These are phyloP conservation scores for Globisporangium iwayamae DNA, from an alignment of 352 stramenopile genomes.

Conservation along the genomic window DNA sequence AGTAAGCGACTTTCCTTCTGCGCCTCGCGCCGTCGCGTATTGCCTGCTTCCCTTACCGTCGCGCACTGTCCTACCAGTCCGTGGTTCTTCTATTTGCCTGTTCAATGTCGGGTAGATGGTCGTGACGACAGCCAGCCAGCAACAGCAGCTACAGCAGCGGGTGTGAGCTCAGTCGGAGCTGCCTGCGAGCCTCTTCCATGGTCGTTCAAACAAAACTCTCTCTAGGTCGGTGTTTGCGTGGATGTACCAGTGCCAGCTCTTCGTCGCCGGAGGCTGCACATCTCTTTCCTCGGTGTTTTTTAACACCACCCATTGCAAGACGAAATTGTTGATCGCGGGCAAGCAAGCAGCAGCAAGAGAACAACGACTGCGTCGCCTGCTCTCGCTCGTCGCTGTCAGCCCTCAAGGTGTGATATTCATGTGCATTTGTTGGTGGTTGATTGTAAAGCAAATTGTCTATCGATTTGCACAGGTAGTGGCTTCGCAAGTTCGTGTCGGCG, in stretches of 20 bases:
- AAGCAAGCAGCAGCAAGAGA: not conserved
- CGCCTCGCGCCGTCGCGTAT: not conserved
- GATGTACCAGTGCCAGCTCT: conserved; percentile 11
- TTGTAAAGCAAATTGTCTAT: too few species aligned
- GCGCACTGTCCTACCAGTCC: not conserved
- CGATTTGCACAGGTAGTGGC: too few species aligned
- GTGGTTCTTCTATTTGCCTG: conserved; percentile 2
- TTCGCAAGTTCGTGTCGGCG: too few species aligned
- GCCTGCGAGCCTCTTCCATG: conserved; percentile 10
- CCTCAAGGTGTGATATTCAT: too few species aligned
- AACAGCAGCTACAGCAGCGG: not conserved
- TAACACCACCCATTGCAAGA: conserved; percentile 72
- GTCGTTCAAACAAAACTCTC: conserved; percentile 12
- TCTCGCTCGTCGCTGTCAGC: too few species aligned
- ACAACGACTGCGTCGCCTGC: conserved; percentile 1
- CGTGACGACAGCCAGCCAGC: not conserved
- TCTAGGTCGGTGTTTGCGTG: conserved; percentile 34
- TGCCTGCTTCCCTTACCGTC: not conserved
- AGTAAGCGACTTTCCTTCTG: conserved; percentile 31
- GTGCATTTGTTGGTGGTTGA: too few species aligned
- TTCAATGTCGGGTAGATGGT: not conserved
- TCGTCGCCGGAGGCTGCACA: not conserved
- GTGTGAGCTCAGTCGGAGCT: not conserved
- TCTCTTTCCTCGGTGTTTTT: conserved; percentile 78
- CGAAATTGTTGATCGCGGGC: conserved; percentile 25